phyloP scores from a whole-genome alignment of 2,329 filamentous ascomycete genomes.

The Dryadomyces quercivorus region DNA sequence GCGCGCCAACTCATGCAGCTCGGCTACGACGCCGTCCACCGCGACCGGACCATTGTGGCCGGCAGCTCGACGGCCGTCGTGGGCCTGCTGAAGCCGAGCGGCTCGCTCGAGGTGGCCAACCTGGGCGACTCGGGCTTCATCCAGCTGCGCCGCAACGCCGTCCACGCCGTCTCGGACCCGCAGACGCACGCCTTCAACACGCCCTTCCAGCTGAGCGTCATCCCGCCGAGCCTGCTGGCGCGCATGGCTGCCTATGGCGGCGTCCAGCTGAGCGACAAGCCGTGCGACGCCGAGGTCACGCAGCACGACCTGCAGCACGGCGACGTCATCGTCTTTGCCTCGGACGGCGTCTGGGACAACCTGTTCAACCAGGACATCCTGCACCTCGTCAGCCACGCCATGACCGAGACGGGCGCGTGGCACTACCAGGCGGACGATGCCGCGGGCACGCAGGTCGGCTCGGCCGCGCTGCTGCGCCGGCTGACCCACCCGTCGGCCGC shows the following conservation, averaged over 20 bases:
- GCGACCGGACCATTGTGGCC: conserved; percentile 59
- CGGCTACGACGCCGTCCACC: conserved; percentile 72
- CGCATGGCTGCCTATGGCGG: conserved; percentile 79
- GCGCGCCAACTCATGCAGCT: conserved; percentile 64
- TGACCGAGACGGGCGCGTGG: conserved; percentile 69
- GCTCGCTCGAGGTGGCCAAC: conserved; percentile 78
- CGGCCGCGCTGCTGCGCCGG: conserved; percentile 30
- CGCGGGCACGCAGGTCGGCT: conserved; percentile 49
- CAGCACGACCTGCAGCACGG: conserved; percentile 72
- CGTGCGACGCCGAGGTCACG: conserved; percentile 70
- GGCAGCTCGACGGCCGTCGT: conserved; percentile 90
- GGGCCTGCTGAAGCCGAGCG: conserved; percentile 61
- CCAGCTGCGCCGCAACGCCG: conserved; percentile 71
- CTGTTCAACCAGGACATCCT: conserved; percentile 84
- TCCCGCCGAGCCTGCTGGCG: conserved; percentile 66
- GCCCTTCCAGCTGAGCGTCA: conserved; percentile 83
- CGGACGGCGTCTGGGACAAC: conserved; percentile 94
- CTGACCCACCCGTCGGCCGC: conserved; percentile 5
- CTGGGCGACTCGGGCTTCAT: conserved; percentile 92
- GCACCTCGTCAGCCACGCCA: conserved; percentile 61
- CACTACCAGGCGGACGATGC: conserved; percentile 32
- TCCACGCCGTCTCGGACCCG: conserved; percentile 69
- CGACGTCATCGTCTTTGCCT: conserved; percentile 86
- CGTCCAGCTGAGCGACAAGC: conserved; percentile 67
- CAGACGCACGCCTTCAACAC: conserved; percentile 98